Evolutionary conservation across 148 eudicot species (phyloP), one percentile per base, ranked within the genome.

Genomic region (Vaccinium darrowii): DNA sequence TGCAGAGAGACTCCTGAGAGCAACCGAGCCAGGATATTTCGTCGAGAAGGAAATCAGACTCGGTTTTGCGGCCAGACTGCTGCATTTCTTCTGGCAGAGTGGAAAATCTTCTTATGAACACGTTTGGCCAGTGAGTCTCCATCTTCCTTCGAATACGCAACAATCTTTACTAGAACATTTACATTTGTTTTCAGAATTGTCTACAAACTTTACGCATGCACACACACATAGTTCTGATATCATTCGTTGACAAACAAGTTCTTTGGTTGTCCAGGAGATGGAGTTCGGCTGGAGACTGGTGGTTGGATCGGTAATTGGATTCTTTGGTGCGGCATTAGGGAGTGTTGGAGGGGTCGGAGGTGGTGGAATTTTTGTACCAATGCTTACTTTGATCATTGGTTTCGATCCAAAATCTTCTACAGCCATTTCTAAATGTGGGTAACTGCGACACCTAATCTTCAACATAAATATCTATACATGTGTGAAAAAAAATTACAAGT

Each of bases 291-390:
- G 94, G 94, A 91, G 84, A 77, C 63, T 92, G 21, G 82, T 90
- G 27, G 65, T 89, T 6, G 94, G 94, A n/a, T 80, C 90, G 2
- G n/a, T 87, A 0, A 82, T 92, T n/a, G 94, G 91, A 33, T 92
- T 92, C 88, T 83, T 89, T 57, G 94, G 94, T 49, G 94, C 94
- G 4, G 93, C 94, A 9, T 84, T 92, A 36, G 93, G 93, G 67
- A 92, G 94, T 36, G 91, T 91, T 51, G 93, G 93, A 81, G 94
- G 94, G 8, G 93, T 91, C 30, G 94, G 94, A 47, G 93, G 93
- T 0, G 93, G 94, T 12, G 94, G 94, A 56, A 90, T 92, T 39
- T 92, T 92, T 58, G 93, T 92, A 60, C 94, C 94, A 56, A 90
- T 92, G 93, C 92, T 91, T 33, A 83, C 91, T 84, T 88, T 92